Percentiles rank a stretch among this genome's conserved stretches.
Evolutionary conservation across 1,284 basidiomycete genomes (phyloP).

Genomic region (Pisolithus thermaeus): DNA sequence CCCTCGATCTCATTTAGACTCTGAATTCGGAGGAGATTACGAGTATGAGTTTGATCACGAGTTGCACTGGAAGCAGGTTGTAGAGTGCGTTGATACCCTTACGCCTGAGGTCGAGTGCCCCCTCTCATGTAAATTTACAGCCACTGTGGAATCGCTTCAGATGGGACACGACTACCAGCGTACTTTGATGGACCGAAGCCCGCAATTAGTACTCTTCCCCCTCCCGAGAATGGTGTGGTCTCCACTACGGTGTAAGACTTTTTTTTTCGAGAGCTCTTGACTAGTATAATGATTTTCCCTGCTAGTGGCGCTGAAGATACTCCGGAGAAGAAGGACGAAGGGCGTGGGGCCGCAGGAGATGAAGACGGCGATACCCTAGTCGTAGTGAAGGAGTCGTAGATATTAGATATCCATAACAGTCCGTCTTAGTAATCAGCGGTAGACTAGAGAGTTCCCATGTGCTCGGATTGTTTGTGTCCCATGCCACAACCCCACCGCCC

Average conservation of each 20-base stretch:
- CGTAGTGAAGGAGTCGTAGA: no score
- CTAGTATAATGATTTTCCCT: neutral
- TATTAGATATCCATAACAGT: no score
- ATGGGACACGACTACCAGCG: conserved; percentile 45
- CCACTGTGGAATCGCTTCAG: conserved; percentile 53
- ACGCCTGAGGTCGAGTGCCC: neutral
- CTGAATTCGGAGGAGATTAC: conserved; percentile 77
- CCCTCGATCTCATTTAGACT: conserved; percentile 71
- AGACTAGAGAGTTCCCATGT: neutral
- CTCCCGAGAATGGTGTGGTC: neutral
- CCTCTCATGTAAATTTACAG: conserved; percentile 25
- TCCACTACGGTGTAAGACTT: neutral
- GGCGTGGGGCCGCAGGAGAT: neutral
- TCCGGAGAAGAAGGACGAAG: neutral
- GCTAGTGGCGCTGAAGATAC: neutral
- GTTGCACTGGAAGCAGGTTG: conserved; percentile 75
- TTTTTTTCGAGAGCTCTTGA: neutral
- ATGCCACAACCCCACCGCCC: neutral
- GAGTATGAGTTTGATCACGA: conserved; percentile 74
- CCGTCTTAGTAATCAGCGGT: neutral
- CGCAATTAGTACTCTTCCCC: neutral
- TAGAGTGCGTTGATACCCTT: conserved; percentile 42
- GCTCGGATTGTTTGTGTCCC: neutral
- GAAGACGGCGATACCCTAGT: neutral
- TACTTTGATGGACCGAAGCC: conserved; percentile 22